Base-by-base conservation (phyloP, 768 basidiomycete genomes). In the Strobilomyces dryophilus region DNA sequence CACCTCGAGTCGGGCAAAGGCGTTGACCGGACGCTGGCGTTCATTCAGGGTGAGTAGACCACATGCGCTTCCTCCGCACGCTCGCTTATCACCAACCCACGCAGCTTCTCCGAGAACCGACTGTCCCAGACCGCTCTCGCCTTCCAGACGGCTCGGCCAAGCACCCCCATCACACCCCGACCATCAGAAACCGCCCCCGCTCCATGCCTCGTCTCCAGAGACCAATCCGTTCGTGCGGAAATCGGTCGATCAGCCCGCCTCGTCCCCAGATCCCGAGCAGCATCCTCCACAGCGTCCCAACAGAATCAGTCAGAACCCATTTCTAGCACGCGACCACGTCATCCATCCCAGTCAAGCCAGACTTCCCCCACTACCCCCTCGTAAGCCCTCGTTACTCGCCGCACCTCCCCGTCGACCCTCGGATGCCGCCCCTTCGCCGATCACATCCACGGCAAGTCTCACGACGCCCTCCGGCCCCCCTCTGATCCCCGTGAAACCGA, bases 11-110 rank as follows among this genome's bases (percentile, higher is more conserved):
- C 61, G n/a, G 87, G 87, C 11, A 81, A 79, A 52, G 76, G 80
- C 8, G 67, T 87, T 2, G 87, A 91, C 53, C 72, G 82, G 41
- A 73, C 74, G 8, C 76, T 91, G 27, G 87, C 85, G 0, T 92
- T 92, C 57, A 77, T 85, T 1, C 89, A 92, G 74, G 83, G 89
- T 88, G 58, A 54, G 80, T 49, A 8, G 8, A 3, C 42, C 29
- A 35, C n/a, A 17, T 20, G 4, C 43, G 2, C 26, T 17, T 24
- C 8, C 20, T 5, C 20, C 4, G 43, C 27, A 9, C 10, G 12
- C 6, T 43, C 47, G 37, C 59, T 65, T 14, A 63, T 54, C 43
- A 40, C 43, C 26, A 53, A 10, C 31, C 15, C 18, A 41, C 35
- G 5, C 41, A 71, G 67, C 67, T 26, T 59, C 59, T 24, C 61